Percentiles rank a stretch among this genome's conserved stretches.
Conservation (phyloP, 805 yeast species). For the Grigorovia humatica region DNA sequence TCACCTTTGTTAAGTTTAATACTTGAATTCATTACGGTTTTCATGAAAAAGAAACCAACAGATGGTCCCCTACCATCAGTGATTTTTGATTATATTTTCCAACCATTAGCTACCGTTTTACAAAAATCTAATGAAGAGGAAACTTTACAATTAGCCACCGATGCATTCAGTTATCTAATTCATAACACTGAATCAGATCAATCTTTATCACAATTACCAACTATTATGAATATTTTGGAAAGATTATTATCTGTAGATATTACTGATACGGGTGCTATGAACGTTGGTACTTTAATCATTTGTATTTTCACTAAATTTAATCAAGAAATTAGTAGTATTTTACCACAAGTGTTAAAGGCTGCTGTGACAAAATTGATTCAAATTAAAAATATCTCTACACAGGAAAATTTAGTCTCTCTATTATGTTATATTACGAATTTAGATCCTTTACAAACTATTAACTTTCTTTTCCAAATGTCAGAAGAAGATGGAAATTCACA, state of each 20-base stretch:
- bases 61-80: constrained; percentile 20
- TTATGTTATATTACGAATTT: constrained; percentile 59
- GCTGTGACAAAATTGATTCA: constrained; percentile 55
- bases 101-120: constrained; percentile 22
- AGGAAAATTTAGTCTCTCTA: constrained; percentile 67
- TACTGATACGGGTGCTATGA: constrained; percentile 73
- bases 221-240: constrained; percentile 43
- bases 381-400: constrained; percentile 61
- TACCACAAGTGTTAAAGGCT: constrained; percentile 56
- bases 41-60: constrained; percentile 23
- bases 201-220: constrained; percentile 9
- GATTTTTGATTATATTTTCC: constrained; percentile 17
- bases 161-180: constrained; percentile 55
- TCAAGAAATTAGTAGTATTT: constrained; percentile 27
- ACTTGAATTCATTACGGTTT: constrained; percentile 24
- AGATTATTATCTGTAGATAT: constrained; percentile 60
- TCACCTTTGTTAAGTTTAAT: constrained; percentile 39
- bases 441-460: constrained; percentile 53
- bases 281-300: constrained; percentile 56
- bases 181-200: constrained; percentile 27
- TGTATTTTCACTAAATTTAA: constrained; percentile 48
- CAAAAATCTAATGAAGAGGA: constrained; percentile 56
- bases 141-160: constrained; percentile 67
- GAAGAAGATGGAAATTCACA: constrained; percentile 22
- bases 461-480: constrained; percentile 41